Conservation (phyloP, 2,329 filamentous ascomycete species). For the Trichoderma afroharzianum region DNA sequence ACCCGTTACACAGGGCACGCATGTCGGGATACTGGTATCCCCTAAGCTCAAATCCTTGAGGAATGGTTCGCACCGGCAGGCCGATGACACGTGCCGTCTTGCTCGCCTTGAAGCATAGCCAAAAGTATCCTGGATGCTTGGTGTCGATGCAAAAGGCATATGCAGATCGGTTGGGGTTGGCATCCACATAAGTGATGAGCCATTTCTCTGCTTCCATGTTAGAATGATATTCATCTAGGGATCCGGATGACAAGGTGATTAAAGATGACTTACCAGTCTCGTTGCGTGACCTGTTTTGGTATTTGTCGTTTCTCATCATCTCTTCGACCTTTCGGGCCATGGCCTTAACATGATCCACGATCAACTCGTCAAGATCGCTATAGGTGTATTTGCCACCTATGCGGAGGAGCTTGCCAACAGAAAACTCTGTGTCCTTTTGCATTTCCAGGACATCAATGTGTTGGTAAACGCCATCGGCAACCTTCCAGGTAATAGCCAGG, state of each 20-base stretch:
- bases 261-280: constrained; percentile 73
- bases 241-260: background rate
- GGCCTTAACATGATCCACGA: constrained; percentile 93
- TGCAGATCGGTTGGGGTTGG: constrained; percentile 88
- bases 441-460: constrained; percentile 96
- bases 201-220: constrained; percentile 67
- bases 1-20: constrained; percentile 92
- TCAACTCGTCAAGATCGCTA: constrained; percentile 93
- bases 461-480: constrained; percentile 92
- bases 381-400: constrained; percentile 89
- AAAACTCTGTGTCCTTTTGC: constrained; percentile 96
- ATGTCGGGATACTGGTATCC: constrained; percentile 91
- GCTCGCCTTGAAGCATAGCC: constrained; percentile 92
- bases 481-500: constrained; percentile 96
- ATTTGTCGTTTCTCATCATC: constrained; percentile 92
- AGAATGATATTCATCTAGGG: constrained; percentile 2
- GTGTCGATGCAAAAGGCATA: constrained; percentile 95
- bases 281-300: constrained; percentile 72
- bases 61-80: constrained; percentile 86
- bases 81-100: constrained; percentile 67
- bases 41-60: constrained; percentile 88
- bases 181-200: constrained; percentile 92
- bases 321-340: constrained; percentile 98
- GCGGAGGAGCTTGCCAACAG: constrained; percentile 79
- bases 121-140: constrained; percentile 91